Conservation (phyloP, 2,329 filamentous ascomycete genomes). For the Arthrobotrys sinensis region DNA sequence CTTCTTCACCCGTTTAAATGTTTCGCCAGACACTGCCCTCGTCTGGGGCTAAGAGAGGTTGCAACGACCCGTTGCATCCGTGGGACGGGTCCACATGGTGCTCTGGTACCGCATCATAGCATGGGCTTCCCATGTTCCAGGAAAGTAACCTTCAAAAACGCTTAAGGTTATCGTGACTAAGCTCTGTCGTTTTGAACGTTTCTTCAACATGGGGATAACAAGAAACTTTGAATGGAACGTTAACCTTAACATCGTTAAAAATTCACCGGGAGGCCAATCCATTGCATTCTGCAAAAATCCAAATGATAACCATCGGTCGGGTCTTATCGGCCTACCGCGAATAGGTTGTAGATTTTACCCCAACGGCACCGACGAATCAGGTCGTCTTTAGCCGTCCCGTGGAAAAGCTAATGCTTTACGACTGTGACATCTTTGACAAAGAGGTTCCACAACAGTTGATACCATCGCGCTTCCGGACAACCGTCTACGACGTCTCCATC, state of each 20-base stretch:
- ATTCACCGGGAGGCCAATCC: background rate
- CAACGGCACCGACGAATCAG: slow-evolving; percentile 26
- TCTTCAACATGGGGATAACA: no score
- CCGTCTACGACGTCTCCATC: slow-evolving; percentile 27
- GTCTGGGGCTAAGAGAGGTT: slow-evolving; percentile 10
- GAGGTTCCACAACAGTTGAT: slow-evolving; percentile 26
- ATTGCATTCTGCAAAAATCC: background rate
- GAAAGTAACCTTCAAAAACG: slow-evolving; percentile 6
- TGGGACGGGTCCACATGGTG: slow-evolving; percentile 13
- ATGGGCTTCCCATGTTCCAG: background rate
- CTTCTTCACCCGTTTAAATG: background rate
- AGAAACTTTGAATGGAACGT: slow-evolving; percentile 24
- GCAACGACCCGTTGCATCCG: slow-evolving; percentile 18
- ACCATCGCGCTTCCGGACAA: slow-evolving; percentile 4
- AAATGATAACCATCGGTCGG: background rate
- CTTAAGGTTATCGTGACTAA: background rate
- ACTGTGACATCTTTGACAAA: slow-evolving; percentile 18
- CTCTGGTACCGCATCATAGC: background rate
- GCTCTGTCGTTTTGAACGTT: background rate
- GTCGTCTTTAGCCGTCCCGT: slow-evolving; percentile 21
- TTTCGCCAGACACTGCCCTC: background rate
- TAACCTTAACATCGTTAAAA: slow-evolving; percentile 18
- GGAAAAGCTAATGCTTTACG: slow-evolving; percentile 13
- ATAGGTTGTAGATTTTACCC: background rate
- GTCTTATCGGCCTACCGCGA: slow-evolving; percentile 7